Percentiles rank a stretch among this genome's conserved stretches.
phyloP scores from a whole-genome alignment of 2,329 filamentous ascomycete genomes.

The Xylariaceae sp. region DNA sequence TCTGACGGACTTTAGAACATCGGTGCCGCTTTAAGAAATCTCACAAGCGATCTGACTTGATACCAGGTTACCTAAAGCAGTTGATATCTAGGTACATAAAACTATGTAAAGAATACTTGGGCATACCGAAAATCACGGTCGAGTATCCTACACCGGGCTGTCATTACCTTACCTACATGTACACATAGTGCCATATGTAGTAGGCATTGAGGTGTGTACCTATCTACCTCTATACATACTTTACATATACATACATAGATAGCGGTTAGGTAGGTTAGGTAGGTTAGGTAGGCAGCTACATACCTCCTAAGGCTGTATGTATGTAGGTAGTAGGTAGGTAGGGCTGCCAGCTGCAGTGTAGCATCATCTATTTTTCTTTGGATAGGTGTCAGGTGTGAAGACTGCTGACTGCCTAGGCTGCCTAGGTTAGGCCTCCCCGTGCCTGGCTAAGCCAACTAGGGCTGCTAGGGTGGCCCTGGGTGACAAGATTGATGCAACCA shows the following conservation, averaged over 20 bases:
- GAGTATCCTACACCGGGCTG: no score
- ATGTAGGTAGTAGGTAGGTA: not conserved
- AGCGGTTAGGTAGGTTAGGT: not conserved
- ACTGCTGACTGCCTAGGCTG: no score
- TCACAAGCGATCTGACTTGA: slow-evolving; percentile 20
- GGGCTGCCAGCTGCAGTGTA: not conserved
- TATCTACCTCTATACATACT: no score
- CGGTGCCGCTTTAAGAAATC: slow-evolving; percentile 20
- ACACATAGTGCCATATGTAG: no score
- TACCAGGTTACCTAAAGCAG: no score
- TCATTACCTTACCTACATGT: no score
- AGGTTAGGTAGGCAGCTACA: not conserved
- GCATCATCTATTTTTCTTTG: not conserved
- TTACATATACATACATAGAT: no score
- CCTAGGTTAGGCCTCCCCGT: slow-evolving; percentile 9
- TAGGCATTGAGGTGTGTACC: no score
- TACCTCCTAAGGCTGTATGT: not conserved
- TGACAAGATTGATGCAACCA: slow-evolving; percentile 11
- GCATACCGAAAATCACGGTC: no score
- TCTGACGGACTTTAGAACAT: slow-evolving; percentile 5
- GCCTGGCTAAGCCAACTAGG: not conserved
- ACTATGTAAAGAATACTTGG: no score
- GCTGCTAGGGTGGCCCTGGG: not conserved
- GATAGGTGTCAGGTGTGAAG: no score
- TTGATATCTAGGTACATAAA: no score